These are phyloP conservation scores for Trichoderma harzianum DNA, from an alignment of 2,329 filamentous ascomycete genomes.

Conservation along the genomic window DNA sequence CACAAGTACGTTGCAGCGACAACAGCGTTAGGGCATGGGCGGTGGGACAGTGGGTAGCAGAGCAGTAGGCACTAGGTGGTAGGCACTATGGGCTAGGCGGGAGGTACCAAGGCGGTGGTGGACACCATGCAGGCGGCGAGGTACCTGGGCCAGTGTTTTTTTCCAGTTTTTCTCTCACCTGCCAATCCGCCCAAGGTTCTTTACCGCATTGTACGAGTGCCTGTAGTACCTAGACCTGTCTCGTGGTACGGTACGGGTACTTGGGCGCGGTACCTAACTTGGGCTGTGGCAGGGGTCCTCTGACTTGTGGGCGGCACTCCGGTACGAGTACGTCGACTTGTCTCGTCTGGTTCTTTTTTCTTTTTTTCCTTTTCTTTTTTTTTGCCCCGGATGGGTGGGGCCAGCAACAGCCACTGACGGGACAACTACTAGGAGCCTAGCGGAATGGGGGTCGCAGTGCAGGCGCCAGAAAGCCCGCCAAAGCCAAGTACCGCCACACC, in stretches of 20 bases:
- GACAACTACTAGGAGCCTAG: constrained; percentile 19
- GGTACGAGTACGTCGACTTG: not conserved
- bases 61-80: not conserved
- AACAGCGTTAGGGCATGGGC: constrained; percentile 16
- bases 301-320: not conserved
- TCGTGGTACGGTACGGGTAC: not conserved
- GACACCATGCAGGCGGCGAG: constrained; percentile 1
- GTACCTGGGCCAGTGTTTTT: constrained; percentile 19
- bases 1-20: constrained; percentile 17
- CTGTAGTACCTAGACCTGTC: not conserved
- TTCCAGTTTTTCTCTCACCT: constrained; percentile 1
- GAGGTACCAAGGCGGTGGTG: not conserved
- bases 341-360: not conserved
- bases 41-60: constrained; percentile 6
- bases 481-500: not conserved
- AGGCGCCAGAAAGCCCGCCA: not conserved
- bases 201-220: constrained; percentile 6
- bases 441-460: constrained; percentile 14
- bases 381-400: constrained; percentile 13
- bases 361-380: not conserved
- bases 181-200: constrained; percentile 7
- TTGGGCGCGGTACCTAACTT: not conserved
- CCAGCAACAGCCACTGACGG: constrained; percentile 18
- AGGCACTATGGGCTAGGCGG: not conserved
- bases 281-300: not conserved